Conservation (phyloP, 305 asterid genomes). For the Solanum hybrid region DNA sequence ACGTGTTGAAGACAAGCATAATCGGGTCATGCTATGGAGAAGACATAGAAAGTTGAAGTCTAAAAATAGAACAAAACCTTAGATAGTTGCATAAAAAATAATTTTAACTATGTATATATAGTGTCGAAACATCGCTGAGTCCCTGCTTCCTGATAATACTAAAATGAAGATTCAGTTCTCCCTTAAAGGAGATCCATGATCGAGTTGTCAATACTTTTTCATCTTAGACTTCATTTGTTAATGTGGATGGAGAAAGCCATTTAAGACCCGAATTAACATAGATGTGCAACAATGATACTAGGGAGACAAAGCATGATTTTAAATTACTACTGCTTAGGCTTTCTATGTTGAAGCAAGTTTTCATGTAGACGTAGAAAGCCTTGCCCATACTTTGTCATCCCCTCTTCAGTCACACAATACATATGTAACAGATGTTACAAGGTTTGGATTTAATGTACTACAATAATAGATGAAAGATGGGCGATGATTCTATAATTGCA, state of each 20-base stretch:
- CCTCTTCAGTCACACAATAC: background rate
- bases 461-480: background rate
- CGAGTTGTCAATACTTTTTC: background rate
- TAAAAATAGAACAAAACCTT: background rate
- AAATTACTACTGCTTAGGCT: background rate
- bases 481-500: background rate
- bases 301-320: background rate
- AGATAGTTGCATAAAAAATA: background rate
- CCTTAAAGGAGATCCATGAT: background rate
- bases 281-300: background rate
- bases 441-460: background rate
- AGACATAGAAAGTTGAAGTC: background rate
- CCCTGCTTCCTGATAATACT: background rate
- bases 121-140: background rate
- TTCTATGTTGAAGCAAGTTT: background rate
- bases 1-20: background rate
- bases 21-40: background rate
- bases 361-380: background rate
- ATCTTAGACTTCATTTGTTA: background rate
- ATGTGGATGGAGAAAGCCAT: background rate
- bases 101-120: background rate
- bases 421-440: background rate
- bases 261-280: background rate
- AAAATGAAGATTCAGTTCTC: background rate
- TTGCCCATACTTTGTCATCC: background rate